Base-by-base conservation (phyloP, 331 rosid genomes). In the Phaseolus coccineus region DNA sequence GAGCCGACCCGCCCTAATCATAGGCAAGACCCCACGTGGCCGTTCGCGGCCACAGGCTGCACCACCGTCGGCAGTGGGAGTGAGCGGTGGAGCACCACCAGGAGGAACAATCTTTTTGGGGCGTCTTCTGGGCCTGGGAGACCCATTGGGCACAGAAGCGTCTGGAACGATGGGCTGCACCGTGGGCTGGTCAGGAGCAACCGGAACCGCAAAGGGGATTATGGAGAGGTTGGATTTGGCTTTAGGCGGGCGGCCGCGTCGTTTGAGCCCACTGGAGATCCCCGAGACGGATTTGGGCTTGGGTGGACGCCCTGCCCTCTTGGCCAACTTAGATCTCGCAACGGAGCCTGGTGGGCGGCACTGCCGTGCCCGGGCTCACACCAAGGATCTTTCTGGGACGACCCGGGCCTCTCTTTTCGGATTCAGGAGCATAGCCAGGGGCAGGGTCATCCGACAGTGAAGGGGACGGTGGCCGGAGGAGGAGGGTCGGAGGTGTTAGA, bases 241-340 rank as follows among this genome's bases (percentile, higher is more conserved):
- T 77, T 92, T 92, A 0, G 91, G 91, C 0, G 97, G 97, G 16
- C 97, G 93, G 0, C 97, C 97, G 0, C 96, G 85, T 52, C 91
- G 84, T 71, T 90, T 88, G 9, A 82, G 69, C 3, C 85, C 87
- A 46, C 55, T 85, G 3, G 91, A 76, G 31, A 80, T 76, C 0
- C 80, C 46, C 0, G 79, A 67, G 1, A 86, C 88, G 0, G 92
- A 85, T 81, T 89, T 91, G 46, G 94, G 94, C 87, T 86, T 89
- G 0, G 92, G 89, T 10, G 90, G 89, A 66, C 90, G 89, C 1
- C 86, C 91, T 0, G 84, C 81, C 76, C 87, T 88, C 85, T 87
- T 92, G 0, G 76, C 27, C 22, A 76, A 13, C 0, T 88, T 83
- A 28, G 89, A 52, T 63, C 61, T 84, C 8, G 11, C 46, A 0